A percentile compares a stretch with the other conserved stretches of the same genome.
These are phyloP conservation scores for Cymodocea nodosa DNA, from an alignment of 116 monocot genomes.

Conservation along the genomic window DNA sequence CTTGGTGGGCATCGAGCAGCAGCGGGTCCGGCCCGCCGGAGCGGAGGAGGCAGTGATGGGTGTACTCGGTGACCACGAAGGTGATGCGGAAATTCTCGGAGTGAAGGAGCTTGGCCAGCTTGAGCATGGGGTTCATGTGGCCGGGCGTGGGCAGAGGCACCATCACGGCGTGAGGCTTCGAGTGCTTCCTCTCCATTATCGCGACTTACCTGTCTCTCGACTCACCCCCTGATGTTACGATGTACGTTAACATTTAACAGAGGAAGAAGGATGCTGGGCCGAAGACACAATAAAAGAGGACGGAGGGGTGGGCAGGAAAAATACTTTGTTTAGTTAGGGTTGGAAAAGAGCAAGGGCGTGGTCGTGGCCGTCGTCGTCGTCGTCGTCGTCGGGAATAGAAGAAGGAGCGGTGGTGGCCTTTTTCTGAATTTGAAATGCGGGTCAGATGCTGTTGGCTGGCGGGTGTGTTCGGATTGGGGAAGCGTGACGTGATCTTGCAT, in stretches of 20 bases:
- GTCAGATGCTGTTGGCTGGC: conserved; percentile 7
- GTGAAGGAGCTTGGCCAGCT: conserved; percentile 27
- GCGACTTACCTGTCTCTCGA: too few relatives aligned
- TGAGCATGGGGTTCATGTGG: conserved; percentile 24
- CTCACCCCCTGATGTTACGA: too few relatives aligned
- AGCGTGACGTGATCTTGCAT: neutral
- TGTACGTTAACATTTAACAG: too few relatives aligned
- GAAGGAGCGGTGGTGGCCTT: neutral
- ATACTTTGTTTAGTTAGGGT: too few relatives aligned
- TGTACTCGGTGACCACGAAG: conserved; percentile 17
- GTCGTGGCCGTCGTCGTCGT: too few relatives aligned
- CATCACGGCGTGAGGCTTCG: conserved; percentile 18
- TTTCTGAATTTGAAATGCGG: neutral
- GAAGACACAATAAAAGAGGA: too few relatives aligned
- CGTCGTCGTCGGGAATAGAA: too few relatives aligned
- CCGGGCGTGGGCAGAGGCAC: conserved; percentile 18
- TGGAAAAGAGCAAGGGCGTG: too few relatives aligned
- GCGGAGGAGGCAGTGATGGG: conserved; percentile 12
- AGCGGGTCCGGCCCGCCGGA: conserved; percentile 5
- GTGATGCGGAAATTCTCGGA: conserved; percentile 19
- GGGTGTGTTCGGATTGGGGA: neutral
- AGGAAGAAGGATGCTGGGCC: too few relatives aligned
- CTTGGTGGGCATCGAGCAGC: neutral
- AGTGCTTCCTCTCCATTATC: neutral
- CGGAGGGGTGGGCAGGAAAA: too few relatives aligned